Base-by-base conservation (phyloP, 495 filamentous ascomycete species). In the Pyrenopolyporus hunteri region DNA sequence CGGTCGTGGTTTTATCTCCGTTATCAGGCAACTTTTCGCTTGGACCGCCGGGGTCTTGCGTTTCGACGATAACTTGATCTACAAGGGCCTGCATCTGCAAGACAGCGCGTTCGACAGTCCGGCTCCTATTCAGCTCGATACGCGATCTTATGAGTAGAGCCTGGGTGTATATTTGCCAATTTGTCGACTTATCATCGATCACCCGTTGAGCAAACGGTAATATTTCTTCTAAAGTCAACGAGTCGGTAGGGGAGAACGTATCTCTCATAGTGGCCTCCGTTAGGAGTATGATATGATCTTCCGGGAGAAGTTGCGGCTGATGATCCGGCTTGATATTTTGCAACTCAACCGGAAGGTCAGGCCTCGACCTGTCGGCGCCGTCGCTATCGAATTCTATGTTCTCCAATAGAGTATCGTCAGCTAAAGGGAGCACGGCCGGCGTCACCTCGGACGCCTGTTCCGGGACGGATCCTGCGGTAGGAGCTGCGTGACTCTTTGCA, bases 141-240 rank as follows among this genome's bases (percentile, higher is more conserved):
- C 94, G 81, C 68, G 90, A 93, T 36, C 94, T 84, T 4, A 97
- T 86, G 2, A 98, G 77, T 4, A 99, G 76, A 1, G 90, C 94
- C 67, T 97, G 91, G 0, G 94, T 97, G 70, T 99, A 98, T 16
- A 97, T 87, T 73, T 98, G 95, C 94, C 94, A 99, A 73, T 98
- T 98, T 2, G 91, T 92, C 61, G 89, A 89, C 42, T 92, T 91
- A 49, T 94, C 92, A 11, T 89, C 82, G 14, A 99, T 82, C 0
- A 98, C 95, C 13, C 94, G 85, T 16, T 86, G 87, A 4, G 93
- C 95, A 71, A 92, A 98, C 0, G 94, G 94, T 11, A 92, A 74
- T 29, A 96, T 93, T 72, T 97, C 91, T 70, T 99, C 95, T 16
- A 92, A 82, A 0, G 92, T 98, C 22, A 98, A 79, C 1, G 89